Evolutionary conservation across 208 protist genomes (phyloP), one percentile per base, ranked within the genome.

Genomic region (Leishmania turanica): DNA sequence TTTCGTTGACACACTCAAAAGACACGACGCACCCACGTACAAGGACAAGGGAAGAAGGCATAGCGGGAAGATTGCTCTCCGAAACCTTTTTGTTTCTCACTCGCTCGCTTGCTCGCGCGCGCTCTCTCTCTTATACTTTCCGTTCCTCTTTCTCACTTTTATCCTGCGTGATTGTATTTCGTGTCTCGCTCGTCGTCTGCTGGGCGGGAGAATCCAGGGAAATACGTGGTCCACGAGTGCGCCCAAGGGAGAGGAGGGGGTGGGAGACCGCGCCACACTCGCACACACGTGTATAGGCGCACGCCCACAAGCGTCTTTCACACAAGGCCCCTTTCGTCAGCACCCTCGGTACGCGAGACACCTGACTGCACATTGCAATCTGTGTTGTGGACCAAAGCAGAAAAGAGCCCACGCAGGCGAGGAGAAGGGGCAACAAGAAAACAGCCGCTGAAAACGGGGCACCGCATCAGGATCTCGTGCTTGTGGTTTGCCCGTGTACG

Each of bases 111-210:
- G 42, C 42, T 45, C 42, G 2, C 42, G 37, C 56, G 34, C 34
- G 34, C 34, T n/a, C n/a, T 64, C 34, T n/a, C n/a, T 64, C n/a
- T 6, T 31, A 64, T 64, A 64, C 58, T 64, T 64, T 9, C 27
- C 78, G 72, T 78, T 71, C 75, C 70, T 76, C 51, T 83, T 54
- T 60, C 80, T 81, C 58, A 71, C 58, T 62, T 34, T 62, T 73
- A 60, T 7, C 58, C 15, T 66, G 58, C 56, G n/a, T 65, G 51
- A 51, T 83, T 71, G 49, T 73, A 78, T 51, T 53, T 85, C 79
- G 5, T 68, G 71, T 76, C n/a, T 40, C 45, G 17, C 19, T 21
- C 13, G 19, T 15, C 34, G 7, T 40, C 31, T 71, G 27, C 58
- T 64, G 9, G 58, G 31, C 54, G 5, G 54, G 58, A 64, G 24